A percentile compares a stretch with the other conserved stretches of the same genome.
Conservation (phyloP, 352 stramenopile species). For the Peronospora farinosa region DNA sequence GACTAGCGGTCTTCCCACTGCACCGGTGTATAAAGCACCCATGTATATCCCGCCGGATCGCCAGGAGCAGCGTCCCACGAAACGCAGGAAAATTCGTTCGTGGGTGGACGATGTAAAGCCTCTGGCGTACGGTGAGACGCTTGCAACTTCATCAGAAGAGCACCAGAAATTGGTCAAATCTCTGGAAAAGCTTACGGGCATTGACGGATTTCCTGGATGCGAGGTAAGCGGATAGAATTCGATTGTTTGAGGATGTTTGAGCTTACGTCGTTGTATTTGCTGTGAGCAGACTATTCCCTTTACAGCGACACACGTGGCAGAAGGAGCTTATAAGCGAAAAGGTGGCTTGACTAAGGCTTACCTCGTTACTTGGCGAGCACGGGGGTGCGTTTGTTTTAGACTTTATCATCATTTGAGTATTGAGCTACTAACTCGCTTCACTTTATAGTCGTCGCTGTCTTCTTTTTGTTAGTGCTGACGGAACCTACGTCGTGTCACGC, state of each 20-base stretch:
- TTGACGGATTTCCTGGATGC: slow-evolving; percentile 76
- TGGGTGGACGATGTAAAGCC: slow-evolving; percentile 77
- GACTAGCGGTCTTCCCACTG: slow-evolving; percentile 20
- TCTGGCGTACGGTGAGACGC: slow-evolving; percentile 51
- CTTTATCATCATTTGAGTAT: background rate
- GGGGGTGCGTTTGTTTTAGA: slow-evolving; percentile 47
- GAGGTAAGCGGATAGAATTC: slow-evolving; percentile 38
- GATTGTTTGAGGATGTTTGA: background rate
- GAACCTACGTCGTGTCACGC: slow-evolving; percentile 74
- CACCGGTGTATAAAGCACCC: slow-evolving; percentile 62
- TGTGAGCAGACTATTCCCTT: slow-evolving; percentile 65
- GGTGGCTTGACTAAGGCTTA: slow-evolving; percentile 76
- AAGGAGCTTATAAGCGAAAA: slow-evolving; percentile 65
- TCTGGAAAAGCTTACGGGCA: slow-evolving; percentile 60
- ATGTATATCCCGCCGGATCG: slow-evolving; percentile 65
- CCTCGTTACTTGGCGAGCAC: slow-evolving; percentile 75
- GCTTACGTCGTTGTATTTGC: slow-evolving; percentile 5
- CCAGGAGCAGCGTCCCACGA: slow-evolving; percentile 48
- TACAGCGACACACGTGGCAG: slow-evolving; percentile 74
- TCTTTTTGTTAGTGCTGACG: slow-evolving; percentile 59
- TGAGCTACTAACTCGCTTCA: slow-evolving; percentile 1
- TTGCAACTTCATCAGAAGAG: slow-evolving; percentile 58
- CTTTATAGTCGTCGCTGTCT: slow-evolving; percentile 63
- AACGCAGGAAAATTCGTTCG: slow-evolving; percentile 82
- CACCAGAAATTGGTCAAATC: slow-evolving; percentile 46